These are phyloP conservation scores for Penicillium sp. DNA, from an alignment of 2,329 filamentous ascomycete genomes.

Conservation along the genomic window DNA sequence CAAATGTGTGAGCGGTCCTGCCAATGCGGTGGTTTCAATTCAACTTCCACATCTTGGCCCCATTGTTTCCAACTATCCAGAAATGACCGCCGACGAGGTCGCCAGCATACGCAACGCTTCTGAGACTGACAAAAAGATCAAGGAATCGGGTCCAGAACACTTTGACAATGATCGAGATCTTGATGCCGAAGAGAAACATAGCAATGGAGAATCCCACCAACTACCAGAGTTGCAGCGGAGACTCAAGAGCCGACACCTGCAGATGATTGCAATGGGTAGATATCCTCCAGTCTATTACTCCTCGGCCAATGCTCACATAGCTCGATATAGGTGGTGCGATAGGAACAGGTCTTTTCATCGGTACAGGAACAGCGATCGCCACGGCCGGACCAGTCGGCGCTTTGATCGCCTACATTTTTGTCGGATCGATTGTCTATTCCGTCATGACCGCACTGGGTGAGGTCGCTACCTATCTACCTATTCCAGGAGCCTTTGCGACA, in stretches of 20 bases:
- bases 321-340: conserved; percentile 4
- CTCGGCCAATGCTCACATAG: background rate
- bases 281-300: background rate
- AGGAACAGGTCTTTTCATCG: conserved; percentile 7
- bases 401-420: conserved; percentile 6
- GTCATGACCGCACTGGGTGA: conserved; percentile 10
- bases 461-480: conserved; percentile 8
- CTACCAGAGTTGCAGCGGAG: conserved; percentile 7
- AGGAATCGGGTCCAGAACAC: background rate
- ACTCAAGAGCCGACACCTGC: conserved; percentile 9
- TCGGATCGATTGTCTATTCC: conserved; percentile 9
- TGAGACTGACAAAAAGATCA: background rate
- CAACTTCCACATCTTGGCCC: background rate
- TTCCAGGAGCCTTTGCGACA: conserved; percentile 6
- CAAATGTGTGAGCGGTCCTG: background rate
- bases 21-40: background rate
- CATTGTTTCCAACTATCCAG: background rate
- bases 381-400: conserved; percentile 5
- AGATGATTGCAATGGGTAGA: conserved; percentile 13
- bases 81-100: conserved; percentile 3
- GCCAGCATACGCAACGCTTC: background rate
- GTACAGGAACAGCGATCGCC: conserved; percentile 5
- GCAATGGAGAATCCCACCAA: background rate
- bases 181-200: conserved; percentile 1
- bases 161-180: background rate